Evolutionary conservation across 1,139 yeast species (phyloP).

Genomic region (Kodamaea ohmeri): DNA sequence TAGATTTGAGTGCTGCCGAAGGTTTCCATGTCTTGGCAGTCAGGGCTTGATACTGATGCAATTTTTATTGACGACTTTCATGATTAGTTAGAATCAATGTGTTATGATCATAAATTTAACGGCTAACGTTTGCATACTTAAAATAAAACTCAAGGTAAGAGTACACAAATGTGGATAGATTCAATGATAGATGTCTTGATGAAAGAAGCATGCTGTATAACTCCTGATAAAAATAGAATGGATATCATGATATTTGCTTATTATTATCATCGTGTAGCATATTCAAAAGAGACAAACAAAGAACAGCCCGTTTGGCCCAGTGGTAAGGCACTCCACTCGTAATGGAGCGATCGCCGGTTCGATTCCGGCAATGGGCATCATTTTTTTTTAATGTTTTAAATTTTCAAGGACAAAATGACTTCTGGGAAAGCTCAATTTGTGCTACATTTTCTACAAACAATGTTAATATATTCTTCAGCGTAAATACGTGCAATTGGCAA

Average conservation of each 20-base stretch:
- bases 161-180: neutral
- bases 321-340: conserved; percentile 58
- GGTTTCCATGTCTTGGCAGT: conserved; percentile 27
- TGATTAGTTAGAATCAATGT: neutral
- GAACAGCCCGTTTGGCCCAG: conserved; percentile 27
- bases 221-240: neutral
- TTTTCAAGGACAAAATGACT: no score
- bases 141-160: neutral
- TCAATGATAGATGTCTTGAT: no score
- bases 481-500: neutral
- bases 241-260: neutral
- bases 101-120: no score
- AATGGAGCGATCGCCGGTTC: conserved; percentile 58
- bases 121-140: no score
- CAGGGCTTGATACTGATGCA: conserved; percentile 15
- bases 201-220: no score
- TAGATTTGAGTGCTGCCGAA: conserved; percentile 22
- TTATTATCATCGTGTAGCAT: neutral
- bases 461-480: neutral
- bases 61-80: neutral
- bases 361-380: conserved; percentile 35
- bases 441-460: no score
- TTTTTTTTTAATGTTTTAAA: neutral
- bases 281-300: neutral
- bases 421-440: no score